phyloP scores from a whole-genome alignment of 768 basidiomycete genomes.

The Leccinum disarticulatum region DNA sequence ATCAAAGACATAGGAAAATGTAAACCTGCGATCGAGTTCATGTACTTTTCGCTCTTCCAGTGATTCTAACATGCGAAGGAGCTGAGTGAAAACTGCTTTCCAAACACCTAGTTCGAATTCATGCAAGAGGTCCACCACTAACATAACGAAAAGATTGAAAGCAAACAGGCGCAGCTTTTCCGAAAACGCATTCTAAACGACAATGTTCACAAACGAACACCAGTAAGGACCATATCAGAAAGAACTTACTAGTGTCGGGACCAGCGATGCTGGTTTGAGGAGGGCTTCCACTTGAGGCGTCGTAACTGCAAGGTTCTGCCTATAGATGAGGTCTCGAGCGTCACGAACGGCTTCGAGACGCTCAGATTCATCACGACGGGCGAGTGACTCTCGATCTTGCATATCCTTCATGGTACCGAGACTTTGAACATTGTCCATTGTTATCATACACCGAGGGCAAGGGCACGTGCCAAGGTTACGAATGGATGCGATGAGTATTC shows the following conservation, averaged over 20 bases:
- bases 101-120: background rate
- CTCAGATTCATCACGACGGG: background rate
- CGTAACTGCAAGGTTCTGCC: background rate
- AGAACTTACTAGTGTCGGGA: background rate
- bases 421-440: background rate
- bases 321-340: background rate
- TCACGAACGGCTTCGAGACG: background rate
- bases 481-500: background rate
- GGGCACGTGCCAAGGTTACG: background rate
- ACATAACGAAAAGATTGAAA: background rate
- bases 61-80: background rate
- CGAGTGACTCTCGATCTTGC: background rate
- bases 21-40: background rate
- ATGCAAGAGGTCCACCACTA: background rate
- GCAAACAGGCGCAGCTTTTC: background rate
- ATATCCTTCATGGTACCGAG: background rate
- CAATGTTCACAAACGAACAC: background rate
- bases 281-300: background rate
- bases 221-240: background rate
- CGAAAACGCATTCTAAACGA: background rate
- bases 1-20: background rate
- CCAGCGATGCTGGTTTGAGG: background rate
- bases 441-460: background rate
- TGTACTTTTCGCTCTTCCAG: background rate
- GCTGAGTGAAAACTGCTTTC: background rate